phyloP scores from a whole-genome alignment of 2,329 filamentous ascomycete genomes.

The Mariannaea sp. region DNA sequence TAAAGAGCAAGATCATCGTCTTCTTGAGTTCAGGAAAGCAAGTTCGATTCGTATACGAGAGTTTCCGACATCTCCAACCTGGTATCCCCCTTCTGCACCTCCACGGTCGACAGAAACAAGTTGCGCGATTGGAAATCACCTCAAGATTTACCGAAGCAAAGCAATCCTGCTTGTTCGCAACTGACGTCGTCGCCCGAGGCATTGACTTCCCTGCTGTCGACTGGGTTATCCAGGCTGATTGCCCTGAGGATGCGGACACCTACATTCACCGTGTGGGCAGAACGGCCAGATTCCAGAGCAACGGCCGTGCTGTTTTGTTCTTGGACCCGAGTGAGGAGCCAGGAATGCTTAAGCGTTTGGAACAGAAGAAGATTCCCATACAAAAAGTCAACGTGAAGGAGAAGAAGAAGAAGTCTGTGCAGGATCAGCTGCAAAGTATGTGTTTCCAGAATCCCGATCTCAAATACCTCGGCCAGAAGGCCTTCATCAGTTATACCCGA shows the following conservation, averaged over 20 bases:
- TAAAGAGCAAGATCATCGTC: conserved; percentile 93
- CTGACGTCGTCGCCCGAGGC: conserved; percentile 91
- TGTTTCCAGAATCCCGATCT: conserved; percentile 93
- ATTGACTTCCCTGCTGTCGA: conserved; percentile 96
- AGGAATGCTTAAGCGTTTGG: conserved; percentile 84
- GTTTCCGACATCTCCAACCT: conserved; percentile 89
- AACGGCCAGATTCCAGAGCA: conserved; percentile 89
- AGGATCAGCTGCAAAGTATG: conserved; percentile 87
- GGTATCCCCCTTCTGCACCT: conserved; percentile 92
- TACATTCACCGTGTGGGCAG: conserved; percentile 97
- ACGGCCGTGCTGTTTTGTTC: conserved; percentile 87
- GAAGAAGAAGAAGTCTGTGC: conserved; percentile 87
- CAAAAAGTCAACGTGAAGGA: conserved; percentile 84
- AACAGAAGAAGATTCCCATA: conserved; percentile 88
- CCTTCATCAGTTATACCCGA: conserved; percentile 87
- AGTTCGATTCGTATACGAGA: conserved; percentile 93
- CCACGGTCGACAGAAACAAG: conserved; percentile 91
- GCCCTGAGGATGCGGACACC: conserved; percentile 93
- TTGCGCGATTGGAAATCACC: conserved; percentile 85
- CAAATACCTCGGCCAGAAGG: conserved; percentile 95
- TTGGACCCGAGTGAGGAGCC: conserved; percentile 89
- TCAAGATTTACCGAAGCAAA: conserved; percentile 80
- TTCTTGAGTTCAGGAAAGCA: conserved; percentile 96
- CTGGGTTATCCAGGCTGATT: conserved; percentile 99
- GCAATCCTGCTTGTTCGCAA: conserved; percentile 88